Evolutionary conservation across 2,329 filamentous ascomycete species (phyloP).

Genomic region (Bipolaris gigantea): DNA sequence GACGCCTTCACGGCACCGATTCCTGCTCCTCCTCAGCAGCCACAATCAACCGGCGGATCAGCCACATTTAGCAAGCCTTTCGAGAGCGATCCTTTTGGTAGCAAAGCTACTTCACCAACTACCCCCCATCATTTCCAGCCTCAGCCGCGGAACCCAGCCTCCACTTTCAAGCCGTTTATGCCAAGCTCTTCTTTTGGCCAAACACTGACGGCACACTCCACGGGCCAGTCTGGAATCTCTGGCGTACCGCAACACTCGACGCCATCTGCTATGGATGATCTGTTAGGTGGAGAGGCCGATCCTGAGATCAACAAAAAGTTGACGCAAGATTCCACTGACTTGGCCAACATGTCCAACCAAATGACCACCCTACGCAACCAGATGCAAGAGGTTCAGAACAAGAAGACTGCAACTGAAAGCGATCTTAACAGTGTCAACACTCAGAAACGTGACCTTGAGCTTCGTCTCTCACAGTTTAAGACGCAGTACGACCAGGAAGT

Average conservation of each 20-base stretch:
- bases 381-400: constrained; percentile 88
- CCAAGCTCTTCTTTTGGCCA: constrained; percentile 92
- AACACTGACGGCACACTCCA: constrained; percentile 73
- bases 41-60: constrained; percentile 75
- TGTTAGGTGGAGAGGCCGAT: constrained; percentile 81
- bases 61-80: constrained; percentile 47
- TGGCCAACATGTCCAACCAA: constrained; percentile 95
- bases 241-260: constrained; percentile 47
- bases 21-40: constrained; percentile 57
- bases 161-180: constrained; percentile 83
- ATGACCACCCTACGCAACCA: constrained; percentile 88
- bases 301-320: constrained; percentile 86
- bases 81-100: constrained; percentile 65
- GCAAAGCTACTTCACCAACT: constrained; percentile 54
- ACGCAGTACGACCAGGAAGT: constrained; percentile 92
- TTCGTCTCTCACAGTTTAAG: constrained; percentile 81
- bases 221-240: constrained; percentile 61
- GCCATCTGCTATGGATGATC: constrained; percentile 70
- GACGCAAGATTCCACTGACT: constrained; percentile 84
- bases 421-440: constrained; percentile 78
- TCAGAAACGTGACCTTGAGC: constrained; percentile 92
- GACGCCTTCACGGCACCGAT: constrained; percentile 65
- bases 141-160: constrained; percentile 48
- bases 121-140: constrained; percentile 56
- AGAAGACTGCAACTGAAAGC: constrained; percentile 76